These are phyloP conservation scores for Malbranchea cinnamomea DNA, from an alignment of 2,329 filamentous ascomycete genomes.

Conservation along the genomic window DNA sequence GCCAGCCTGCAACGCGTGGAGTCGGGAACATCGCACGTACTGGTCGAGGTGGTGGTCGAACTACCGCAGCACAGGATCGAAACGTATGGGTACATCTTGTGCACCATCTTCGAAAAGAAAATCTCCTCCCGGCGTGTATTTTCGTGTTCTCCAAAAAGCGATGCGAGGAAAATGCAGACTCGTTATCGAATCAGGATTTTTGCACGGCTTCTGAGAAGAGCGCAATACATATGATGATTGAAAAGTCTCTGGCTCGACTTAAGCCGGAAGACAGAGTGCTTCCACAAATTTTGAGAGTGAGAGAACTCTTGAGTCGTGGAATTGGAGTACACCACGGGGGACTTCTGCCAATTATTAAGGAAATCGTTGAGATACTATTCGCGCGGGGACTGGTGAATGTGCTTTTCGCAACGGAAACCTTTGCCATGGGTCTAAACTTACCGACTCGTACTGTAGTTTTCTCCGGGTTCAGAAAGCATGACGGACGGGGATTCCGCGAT, in stretches of 20 bases:
- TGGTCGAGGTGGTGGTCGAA: conserved; percentile 71
- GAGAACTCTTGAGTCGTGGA: conserved; percentile 72
- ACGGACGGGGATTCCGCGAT: conserved; percentile 82
- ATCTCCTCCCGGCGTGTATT: conserved; percentile 79
- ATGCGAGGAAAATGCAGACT: conserved; percentile 93
- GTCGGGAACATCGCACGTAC: conserved; percentile 79
- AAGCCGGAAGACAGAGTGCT: conserved; percentile 78
- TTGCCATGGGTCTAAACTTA: conserved; percentile 94
- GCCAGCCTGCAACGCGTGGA: conserved; percentile 40
- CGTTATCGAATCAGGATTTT: conserved; percentile 87
- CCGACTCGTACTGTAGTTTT: conserved; percentile 95
- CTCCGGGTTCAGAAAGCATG: conserved; percentile 91
- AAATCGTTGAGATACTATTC: conserved; percentile 92
- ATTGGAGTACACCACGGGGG: conserved; percentile 96
- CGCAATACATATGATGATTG: conserved; percentile 91
- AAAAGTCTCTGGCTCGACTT: conserved; percentile 80
- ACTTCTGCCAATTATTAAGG: conserved; percentile 88
- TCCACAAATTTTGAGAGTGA: conserved; percentile 80
- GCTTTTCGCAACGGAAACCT: conserved; percentile 93
- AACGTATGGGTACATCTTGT: conserved; percentile 95
- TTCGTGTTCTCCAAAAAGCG: conserved; percentile 98
- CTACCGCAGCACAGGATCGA: conserved; percentile 83
- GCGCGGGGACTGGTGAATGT: conserved; percentile 92
- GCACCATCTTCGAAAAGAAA: conserved; percentile 75
- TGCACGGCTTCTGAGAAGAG: conserved; percentile 91